phyloP scores from a whole-genome alignment of 1,284 basidiomycete species.

The Sanghuangporus sanghuang region DNA sequence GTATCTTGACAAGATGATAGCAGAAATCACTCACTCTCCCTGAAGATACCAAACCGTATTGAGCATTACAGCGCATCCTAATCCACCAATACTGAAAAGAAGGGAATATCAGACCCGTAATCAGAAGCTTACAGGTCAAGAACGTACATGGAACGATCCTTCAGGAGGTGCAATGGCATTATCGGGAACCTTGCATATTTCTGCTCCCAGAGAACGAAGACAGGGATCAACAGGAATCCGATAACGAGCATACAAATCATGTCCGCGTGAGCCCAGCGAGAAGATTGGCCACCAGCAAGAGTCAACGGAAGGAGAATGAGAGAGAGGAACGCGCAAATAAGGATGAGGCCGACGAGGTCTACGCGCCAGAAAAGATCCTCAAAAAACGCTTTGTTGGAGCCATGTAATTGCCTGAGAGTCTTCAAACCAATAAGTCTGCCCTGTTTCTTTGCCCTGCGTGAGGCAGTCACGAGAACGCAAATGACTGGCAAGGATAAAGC shows the following conservation, averaged over 20 bases:
- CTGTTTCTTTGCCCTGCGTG: constrained; percentile 18
- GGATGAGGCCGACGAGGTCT: constrained; percentile 32
- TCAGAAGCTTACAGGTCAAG: constrained; percentile 22
- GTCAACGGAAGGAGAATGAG: constrained; percentile 34
- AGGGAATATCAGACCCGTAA: not conserved
- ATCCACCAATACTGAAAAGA: constrained; percentile 17
- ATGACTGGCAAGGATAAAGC: constrained; percentile 29
- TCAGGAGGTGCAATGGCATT: constrained; percentile 31
- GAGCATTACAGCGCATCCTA: constrained; percentile 31
- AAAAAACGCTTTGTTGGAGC: constrained; percentile 20
- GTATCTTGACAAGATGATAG: not conserved
- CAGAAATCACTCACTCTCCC: constrained; percentile 9
- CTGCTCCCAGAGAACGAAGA: constrained; percentile 33
- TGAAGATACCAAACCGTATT: constrained; percentile 32
- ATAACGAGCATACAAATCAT: constrained; percentile 35
- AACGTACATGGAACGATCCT: constrained; percentile 24
- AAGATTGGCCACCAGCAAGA: constrained; percentile 28
- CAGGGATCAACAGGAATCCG: constrained; percentile 30
- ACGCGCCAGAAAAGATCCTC: constrained; percentile 34
- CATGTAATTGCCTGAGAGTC: constrained; percentile 23
- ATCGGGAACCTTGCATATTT: constrained; percentile 30
- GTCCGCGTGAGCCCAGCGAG: constrained; percentile 28
- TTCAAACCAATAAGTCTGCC: constrained; percentile 27
- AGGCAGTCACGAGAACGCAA: constrained; percentile 26
- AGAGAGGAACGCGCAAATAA: constrained; percentile 29